These are phyloP conservation scores for Neurospora intermedia DNA, from an alignment of 495 filamentous ascomycete genomes.

Conservation along the genomic window DNA sequence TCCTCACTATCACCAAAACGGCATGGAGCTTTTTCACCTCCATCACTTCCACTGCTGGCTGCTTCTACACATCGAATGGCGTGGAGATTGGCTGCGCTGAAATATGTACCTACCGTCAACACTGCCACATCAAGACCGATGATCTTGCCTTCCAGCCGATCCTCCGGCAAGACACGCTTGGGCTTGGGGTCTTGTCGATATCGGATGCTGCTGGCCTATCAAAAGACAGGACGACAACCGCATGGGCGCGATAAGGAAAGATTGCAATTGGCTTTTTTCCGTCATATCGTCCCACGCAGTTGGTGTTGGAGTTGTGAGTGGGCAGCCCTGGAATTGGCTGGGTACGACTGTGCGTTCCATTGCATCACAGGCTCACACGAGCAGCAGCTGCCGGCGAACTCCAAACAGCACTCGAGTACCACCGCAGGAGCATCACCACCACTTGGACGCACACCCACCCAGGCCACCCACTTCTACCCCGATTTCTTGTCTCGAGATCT, in stretches of 20 bases:
- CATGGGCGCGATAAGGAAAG: slow-evolving; percentile 22
- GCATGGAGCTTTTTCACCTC: background rate
- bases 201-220: slow-evolving; percentile 2
- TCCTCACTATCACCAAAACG: background rate
- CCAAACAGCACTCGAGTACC: background rate
- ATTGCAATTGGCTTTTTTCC: slow-evolving; percentile 18
- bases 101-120: background rate
- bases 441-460: background rate
- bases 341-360: slow-evolving; percentile 11
- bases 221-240: slow-evolving; percentile 6
- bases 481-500: background rate
- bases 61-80: background rate
- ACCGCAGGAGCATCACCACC: background rate
- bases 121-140: background rate
- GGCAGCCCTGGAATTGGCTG: slow-evolving; percentile 17
- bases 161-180: slow-evolving; percentile 5
- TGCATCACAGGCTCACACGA: slow-evolving; percentile 15
- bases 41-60: background rate
- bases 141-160: slow-evolving; percentile 7
- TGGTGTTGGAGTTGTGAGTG: slow-evolving; percentile 11
- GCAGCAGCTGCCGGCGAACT: background rate
- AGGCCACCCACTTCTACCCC: background rate
- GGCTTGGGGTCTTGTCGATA: background rate
- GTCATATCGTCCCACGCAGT: slow-evolving; percentile 26
- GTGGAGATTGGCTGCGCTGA: background rate